These are phyloP conservation scores for Trapa bicornis DNA, from an alignment of 345 rosid genomes.

Conservation along the genomic window DNA sequence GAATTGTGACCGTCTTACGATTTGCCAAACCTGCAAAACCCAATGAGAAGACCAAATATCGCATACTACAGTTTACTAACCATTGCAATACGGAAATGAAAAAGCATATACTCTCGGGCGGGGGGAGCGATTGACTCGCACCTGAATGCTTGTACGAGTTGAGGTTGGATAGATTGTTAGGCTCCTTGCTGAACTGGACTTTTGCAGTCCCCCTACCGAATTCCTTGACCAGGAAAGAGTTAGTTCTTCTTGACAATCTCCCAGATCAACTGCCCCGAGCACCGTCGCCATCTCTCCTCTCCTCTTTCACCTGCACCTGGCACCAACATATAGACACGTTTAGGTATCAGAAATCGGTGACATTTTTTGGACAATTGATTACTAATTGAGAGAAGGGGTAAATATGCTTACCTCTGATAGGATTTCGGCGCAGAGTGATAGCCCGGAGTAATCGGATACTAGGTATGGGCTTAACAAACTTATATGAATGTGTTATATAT, in stretches of 20 bases:
- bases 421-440: neutral
- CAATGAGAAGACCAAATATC: too few relatives aligned
- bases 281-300: conserved; percentile 32
- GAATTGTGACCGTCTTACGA: neutral
- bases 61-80: too few relatives aligned
- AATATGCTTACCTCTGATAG: neutral
- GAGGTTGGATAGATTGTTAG: conserved; percentile 41
- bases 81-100: too few relatives aligned
- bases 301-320: neutral
- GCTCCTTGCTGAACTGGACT: conserved; percentile 38
- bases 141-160: conserved; percentile 46
- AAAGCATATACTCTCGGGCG: too few relatives aligned
- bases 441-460: too few relatives aligned
- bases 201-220: conserved; percentile 32
- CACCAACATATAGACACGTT: too few relatives aligned
- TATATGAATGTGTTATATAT: too few relatives aligned
- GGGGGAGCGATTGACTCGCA: too few relatives aligned
- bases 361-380: too few relatives aligned
- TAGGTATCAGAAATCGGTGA: too few relatives aligned
- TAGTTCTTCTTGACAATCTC: conserved; percentile 45
- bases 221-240: conserved; percentile 31
- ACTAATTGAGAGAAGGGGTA: neutral
- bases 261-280: conserved; percentile 36
- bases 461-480: too few relatives aligned
- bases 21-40: neutral